Evolutionary conservation across 768 basidiomycete genomes (phyloP).

Genomic region (Lyophyllum atratum): DNA sequence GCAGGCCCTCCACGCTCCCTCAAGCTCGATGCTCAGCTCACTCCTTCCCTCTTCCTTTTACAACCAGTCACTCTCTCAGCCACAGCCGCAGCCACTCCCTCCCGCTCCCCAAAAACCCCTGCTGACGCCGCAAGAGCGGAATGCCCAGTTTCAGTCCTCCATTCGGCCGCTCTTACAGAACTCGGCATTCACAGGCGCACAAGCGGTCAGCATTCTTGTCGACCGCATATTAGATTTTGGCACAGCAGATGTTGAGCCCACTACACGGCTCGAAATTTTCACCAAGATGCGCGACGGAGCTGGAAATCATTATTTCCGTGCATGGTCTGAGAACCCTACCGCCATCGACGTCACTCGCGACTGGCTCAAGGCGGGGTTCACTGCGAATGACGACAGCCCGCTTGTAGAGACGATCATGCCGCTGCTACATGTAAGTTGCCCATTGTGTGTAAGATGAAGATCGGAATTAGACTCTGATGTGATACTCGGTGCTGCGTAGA

Average conservation of each 20-base stretch:
- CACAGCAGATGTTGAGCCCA: constrained; percentile 60
- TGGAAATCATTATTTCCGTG: constrained; percentile 84
- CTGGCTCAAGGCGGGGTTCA: constrained; percentile 76
- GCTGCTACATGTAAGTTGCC: constrained; percentile 72
- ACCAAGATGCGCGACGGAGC: constrained; percentile 83
- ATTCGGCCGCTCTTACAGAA: constrained; percentile 61
- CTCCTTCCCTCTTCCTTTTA: constrained; percentile 36
- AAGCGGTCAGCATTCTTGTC: constrained; percentile 65
- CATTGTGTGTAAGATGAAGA: neutral
- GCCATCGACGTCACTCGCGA: constrained; percentile 81
- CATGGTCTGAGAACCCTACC: constrained; percentile 75
- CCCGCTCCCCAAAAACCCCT: constrained; percentile 29
- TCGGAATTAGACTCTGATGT: neutral
- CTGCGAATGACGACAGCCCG: constrained; percentile 52
- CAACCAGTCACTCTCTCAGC: constrained; percentile 15
- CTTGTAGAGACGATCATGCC: constrained; percentile 83
- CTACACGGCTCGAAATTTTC: constrained; percentile 72
- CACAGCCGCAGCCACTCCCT: constrained; percentile 16
- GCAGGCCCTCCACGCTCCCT: constrained; percentile 65
- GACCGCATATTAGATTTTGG: constrained; percentile 61
- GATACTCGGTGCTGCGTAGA: constrained; percentile 43
- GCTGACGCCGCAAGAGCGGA: constrained; percentile 52
- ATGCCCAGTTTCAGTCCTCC: constrained; percentile 50
- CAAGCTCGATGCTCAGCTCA: constrained; percentile 43
- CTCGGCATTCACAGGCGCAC: constrained; percentile 65